Base-by-base conservation (phyloP, 495 filamentous ascomycete genomes). In the Hypoxylon intermedium region DNA sequence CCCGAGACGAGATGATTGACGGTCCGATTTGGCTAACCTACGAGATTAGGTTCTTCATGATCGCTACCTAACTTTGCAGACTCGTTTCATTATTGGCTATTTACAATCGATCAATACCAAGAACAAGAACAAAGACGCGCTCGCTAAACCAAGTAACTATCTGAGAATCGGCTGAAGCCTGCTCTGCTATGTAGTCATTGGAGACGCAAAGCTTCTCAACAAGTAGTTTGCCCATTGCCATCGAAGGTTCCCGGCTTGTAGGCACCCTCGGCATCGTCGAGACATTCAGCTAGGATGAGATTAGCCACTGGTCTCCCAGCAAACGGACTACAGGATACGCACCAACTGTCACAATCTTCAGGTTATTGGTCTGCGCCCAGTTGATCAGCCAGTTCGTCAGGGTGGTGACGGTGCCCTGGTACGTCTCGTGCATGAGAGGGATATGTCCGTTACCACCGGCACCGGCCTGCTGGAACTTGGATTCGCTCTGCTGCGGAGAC, bases 401-500 rank as follows among this genome's bases (percentile, higher is more conserved):
- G 2, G 61, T 77, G 15, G 75, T 70, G 9, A 82, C 80, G 2
- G 80, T 83, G 19, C 67, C 58, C 18, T 68, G 50, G 52, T 83
- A 81, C 19, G 73, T 76, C 76, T 84, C 82, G 58, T 84, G 82
- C 80, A 83, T 83, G 30, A 84, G 70, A 7, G 78, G 74, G 55
- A 84, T 83, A 40, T 83, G 80, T 3, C 80, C 81, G 40, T 77
- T 75, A 5, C 80, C 81, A 7, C 58, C 47, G 5, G 78, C 65
- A 11, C 81, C 81, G 1, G 81, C 78, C 33, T 69, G 60, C 23
- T 64, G 47, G 68, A 84, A 82, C 47, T 58, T 57, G 60, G 70
- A 58, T 69, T 81, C 24, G 68, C 74, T 78, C 70, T 77, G 72
- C 53, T 58, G 21, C 2, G 79, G 74, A 1, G 72, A 68, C 36